Percentiles rank a stretch among this genome's conserved stretches.
Evolutionary conservation across 1,139 yeast species (phyloP).

Genomic region (Saccharomycopsis hybrid): DNA sequence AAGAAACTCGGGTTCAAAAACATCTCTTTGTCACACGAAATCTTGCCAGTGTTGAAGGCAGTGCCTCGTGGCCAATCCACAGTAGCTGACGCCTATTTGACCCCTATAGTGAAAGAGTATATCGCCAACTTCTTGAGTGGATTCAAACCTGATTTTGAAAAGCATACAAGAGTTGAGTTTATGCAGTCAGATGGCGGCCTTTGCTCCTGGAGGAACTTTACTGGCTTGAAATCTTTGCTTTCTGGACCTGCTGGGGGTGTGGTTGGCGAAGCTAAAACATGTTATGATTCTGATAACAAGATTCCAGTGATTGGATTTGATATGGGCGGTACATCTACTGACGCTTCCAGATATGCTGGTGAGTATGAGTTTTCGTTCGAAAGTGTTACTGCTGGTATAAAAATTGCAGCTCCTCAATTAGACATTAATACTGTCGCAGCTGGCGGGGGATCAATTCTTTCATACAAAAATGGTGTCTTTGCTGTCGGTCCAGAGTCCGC

Average conservation of each 20-base stretch:
- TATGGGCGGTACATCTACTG: conserved; percentile 60
- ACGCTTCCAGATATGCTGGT: conserved; percentile 42
- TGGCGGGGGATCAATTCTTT: conserved; percentile 51
- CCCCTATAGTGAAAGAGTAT: conserved; percentile 64
- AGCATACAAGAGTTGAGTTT: conserved; percentile 41
- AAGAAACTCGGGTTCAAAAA: conserved; percentile 50
- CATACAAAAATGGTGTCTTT: conserved; percentile 47
- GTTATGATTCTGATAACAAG: conserved; percentile 36
- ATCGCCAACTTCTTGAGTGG: conserved; percentile 37
- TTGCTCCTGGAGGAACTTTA: conserved; percentile 40
- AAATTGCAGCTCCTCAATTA: conserved; percentile 49
- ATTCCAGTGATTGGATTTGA: conserved; percentile 50
- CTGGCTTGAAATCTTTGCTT: conserved; percentile 46
- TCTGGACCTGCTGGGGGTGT: conserved; percentile 64
- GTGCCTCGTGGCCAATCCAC: conserved; percentile 70
- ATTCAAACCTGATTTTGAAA: conserved; percentile 33
- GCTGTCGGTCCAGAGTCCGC: conserved; percentile 57
- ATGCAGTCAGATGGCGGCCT: conserved; percentile 60
- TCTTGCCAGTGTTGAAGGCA: conserved; percentile 67
- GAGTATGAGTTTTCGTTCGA: conserved; percentile 48
- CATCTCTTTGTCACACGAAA: conserved; percentile 56
- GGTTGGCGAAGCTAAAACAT: conserved; percentile 48
- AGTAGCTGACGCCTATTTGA: conserved; percentile 69
- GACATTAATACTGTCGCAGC: conserved; percentile 57
- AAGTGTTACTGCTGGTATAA: conserved; percentile 48